Base-by-base conservation (phyloP, 164 flowering plant genomes). In the Vitis rupestris region DNA sequence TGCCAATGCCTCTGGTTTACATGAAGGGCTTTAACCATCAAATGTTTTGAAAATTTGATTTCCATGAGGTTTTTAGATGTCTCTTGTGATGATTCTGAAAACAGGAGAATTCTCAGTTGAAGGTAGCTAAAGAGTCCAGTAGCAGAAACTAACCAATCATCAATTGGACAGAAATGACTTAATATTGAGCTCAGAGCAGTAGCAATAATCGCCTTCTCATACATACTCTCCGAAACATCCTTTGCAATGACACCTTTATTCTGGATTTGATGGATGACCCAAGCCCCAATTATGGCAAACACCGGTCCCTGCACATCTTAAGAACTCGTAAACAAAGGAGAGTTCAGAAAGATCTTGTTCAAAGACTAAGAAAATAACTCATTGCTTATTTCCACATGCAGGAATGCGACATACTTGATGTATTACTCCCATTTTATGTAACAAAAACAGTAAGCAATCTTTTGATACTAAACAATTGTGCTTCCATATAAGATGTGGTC, bases 281-380 rank as follows among this genome's bases (percentile, higher is more conserved):
- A 89, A 63, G 97, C 90, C 73, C 97, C 92, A 10, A 91, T 79
- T 12, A 89, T 62, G 23, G 90, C 92, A 78, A 86, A 91, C 27
- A 72, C 81, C 3, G 97, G 97, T 65, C 92, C 93, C 97, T 88
- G 83, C 47, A 63, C 44, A 37, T 37, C 4, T 37, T 37, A 37
- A 23, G 27, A 23, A 23, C 27, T 23, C 27, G 0, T 23, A 23
- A 23, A 37, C 44, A 37, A 37, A 0, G 44, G 44, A 37, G 44
- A 37, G 44, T 37, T 37, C 44, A 37, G 44, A 37, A 37, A 37
- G 8, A 37, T 37, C 44, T 37, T 23, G 27, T 1, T 37, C 44
- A 37, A 37, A 37, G 6, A 37, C 44, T 0, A 37, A 37, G 6
- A 37, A 37, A 37, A 37, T 3, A 37, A 37, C 44, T 37, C 44